Evolutionary conservation across 2,329 filamentous ascomycete species (phyloP).

Genomic region (Zymoseptoria crescenta): DNA sequence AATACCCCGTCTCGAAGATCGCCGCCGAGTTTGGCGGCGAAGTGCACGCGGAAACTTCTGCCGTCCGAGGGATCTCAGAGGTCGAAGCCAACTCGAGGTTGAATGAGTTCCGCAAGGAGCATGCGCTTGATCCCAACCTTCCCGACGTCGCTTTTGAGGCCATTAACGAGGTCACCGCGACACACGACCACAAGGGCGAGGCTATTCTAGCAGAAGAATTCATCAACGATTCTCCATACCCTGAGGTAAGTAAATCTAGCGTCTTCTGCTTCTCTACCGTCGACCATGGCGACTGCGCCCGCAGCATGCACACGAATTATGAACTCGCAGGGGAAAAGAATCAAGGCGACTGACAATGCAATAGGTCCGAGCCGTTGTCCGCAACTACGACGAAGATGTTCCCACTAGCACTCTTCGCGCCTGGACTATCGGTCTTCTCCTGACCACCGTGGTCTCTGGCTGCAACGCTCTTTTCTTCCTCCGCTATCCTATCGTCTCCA

Average conservation of each 20-base stretch:
- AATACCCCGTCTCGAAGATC: conserved; percentile 10
- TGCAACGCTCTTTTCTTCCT: conserved; percentile 77
- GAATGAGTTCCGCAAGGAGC: conserved; percentile 51
- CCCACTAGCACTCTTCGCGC: conserved; percentile 58
- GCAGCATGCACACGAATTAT: not conserved
- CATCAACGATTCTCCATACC: conserved; percentile 60
- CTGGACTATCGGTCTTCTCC: conserved; percentile 54
- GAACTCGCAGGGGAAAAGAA: not conserved
- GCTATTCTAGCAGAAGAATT: conserved; percentile 52
- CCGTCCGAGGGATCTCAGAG: conserved; percentile 15
- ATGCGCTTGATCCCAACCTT: conserved; percentile 58
- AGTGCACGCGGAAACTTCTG: conserved; percentile 7
- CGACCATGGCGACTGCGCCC: not conserved
- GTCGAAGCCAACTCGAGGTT: conserved; percentile 31
- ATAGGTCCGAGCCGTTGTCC: conserved; percentile 49
- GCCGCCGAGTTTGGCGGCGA: conserved; percentile 13
- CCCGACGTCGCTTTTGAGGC: conserved; percentile 55
- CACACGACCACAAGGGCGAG: conserved; percentile 49
- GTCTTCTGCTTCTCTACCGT: not conserved
- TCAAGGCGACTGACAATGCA: conserved; percentile 4
- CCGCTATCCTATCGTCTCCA: conserved; percentile 81
- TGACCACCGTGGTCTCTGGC: conserved; percentile 54
- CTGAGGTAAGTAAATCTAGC: conserved; percentile 45
- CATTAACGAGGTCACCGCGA: conserved; percentile 50
- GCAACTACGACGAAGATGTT: conserved; percentile 57